Conservation (phyloP, 2,329 filamentous ascomycete genomes). For the Paecilomyces niveus region DNA sequence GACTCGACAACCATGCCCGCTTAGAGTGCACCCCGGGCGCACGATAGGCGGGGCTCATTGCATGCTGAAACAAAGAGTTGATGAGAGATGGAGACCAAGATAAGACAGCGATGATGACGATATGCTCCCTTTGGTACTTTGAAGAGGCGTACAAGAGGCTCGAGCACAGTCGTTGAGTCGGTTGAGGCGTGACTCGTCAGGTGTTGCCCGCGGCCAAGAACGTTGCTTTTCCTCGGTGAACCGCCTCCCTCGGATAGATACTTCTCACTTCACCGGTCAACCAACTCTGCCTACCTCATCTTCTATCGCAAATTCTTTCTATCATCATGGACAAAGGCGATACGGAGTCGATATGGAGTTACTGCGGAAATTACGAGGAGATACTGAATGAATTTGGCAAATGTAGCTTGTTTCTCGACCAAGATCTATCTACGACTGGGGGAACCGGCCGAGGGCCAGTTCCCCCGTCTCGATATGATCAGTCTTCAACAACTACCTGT, state of each 20-base stretch:
- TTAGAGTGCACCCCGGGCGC: constrained; percentile 4
- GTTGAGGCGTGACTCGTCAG: neutral
- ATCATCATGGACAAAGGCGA: neutral
- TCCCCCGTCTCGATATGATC: neutral
- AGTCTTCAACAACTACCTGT: neutral
- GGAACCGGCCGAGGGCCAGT: neutral
- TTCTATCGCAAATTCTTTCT: neutral
- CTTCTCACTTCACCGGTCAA: neutral
- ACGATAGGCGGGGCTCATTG: constrained; percentile 4
- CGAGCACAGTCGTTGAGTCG: neutral
- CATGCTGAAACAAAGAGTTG: constrained; percentile 3
- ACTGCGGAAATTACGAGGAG: neutral
- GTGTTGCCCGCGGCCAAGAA: neutral
- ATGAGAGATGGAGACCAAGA: neutral
- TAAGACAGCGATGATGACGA: neutral
- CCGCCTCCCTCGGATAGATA: neutral
- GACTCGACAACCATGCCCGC: constrained; percentile 3
- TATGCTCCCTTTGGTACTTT: neutral
- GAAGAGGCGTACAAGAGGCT: neutral
- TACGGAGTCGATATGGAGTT: neutral
- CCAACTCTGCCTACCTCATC: neutral
- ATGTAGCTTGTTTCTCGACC: neutral
- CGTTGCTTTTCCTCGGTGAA: neutral
- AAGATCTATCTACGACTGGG: neutral
- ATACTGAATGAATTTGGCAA: neutral